Base-by-base conservation (phyloP, 176 grass and related monocot species). In the Miscanthus lutarioriparius region DNA sequence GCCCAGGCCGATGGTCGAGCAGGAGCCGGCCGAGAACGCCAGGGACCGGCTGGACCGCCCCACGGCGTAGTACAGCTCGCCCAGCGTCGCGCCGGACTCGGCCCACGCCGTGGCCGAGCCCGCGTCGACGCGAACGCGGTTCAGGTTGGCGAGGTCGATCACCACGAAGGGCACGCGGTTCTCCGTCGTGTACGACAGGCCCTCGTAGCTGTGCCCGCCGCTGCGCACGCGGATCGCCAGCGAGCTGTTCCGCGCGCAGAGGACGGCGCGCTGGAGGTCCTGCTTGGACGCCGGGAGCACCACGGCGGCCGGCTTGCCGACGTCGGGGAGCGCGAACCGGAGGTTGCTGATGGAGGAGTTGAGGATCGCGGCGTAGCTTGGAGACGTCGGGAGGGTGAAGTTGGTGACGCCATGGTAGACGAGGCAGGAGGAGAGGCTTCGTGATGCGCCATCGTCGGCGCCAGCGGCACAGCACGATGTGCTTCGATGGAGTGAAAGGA, bases 201-300 rank as follows among this genome's bases (percentile, higher is more conserved):
- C 94, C 77, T 94, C 94, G 30, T 92, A 97, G 85, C 90, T 94
- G 75, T 94, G 92, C 5, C 88, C 92, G 28, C 90, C 92, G 40
- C 90, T 92, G 19, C 92, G 77, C 35, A 90, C 80, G 28, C 92
- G 90, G 70, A 97, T 83, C 19, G 85, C 88, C 14, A 90, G 67
- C 28, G 59, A 86, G 10, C 32, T 64, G 0, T 1, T 0, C 1
- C 86, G 59, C 0, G 89, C 67, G 12, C 94, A 94, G 2, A 90
- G 39, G 3, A 94, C 30, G 40, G 88, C 23, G 7, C 22, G 13
- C 25, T 8, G 87, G 58, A 97, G 74, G 2, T 80, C 82, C 0
- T 36, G 32, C 64, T 47, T 71, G 0, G 89, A 86, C 10, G 16
- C 8, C 1, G 94, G 91, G 15, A 97, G 82, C 32, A 92, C 82